These are phyloP conservation scores for Ogataea pilisensis DNA, from an alignment of 805 yeast genomes.

Conservation along the genomic window DNA sequence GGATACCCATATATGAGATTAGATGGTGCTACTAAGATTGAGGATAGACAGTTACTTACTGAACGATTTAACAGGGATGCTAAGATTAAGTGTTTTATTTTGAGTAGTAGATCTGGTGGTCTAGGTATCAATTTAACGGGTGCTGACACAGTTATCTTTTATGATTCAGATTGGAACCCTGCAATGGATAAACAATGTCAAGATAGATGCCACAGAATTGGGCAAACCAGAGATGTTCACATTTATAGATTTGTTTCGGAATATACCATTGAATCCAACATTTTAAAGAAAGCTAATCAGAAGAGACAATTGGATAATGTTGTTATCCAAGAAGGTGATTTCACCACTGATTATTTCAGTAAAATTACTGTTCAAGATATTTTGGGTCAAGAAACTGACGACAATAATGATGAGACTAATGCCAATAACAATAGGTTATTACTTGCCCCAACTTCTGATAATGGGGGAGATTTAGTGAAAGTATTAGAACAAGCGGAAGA, in stretches of 20 bases:
- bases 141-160: conserved; percentile 97
- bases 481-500: conserved; percentile 91
- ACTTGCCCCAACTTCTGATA: conserved; percentile 20
- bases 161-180: conserved; percentile 99
- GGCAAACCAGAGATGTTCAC: conserved; percentile 97
- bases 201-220: conserved; percentile 98
- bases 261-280: conserved; percentile 93
- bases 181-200: conserved; percentile 99
- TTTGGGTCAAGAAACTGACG: conserved; percentile 55
- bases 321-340: conserved; percentile 96
- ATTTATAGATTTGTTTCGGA: conserved; percentile 95
- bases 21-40: conserved; percentile 97
- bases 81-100: conserved; percentile 81
- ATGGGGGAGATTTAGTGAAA: conserved; percentile 24
- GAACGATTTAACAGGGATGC: conserved; percentile 88
- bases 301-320: conserved; percentile 91
- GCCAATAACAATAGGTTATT: conserved; percentile 23
- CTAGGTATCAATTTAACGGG: conserved; percentile 96
- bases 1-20: conserved; percentile 92
- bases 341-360: conserved; percentile 93
- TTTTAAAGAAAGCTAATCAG: conserved; percentile 89
- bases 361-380: conserved; percentile 82
- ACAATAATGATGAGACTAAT: conserved; percentile 17
- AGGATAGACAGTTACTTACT: conserved; percentile 91
- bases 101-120: conserved; percentile 97